Evolutionary conservation across 225 moss, liverwort and hornwort genomes (phyloP), one percentile per base, ranked within the genome.

Genomic region (Straminergon stramineum): DNA sequence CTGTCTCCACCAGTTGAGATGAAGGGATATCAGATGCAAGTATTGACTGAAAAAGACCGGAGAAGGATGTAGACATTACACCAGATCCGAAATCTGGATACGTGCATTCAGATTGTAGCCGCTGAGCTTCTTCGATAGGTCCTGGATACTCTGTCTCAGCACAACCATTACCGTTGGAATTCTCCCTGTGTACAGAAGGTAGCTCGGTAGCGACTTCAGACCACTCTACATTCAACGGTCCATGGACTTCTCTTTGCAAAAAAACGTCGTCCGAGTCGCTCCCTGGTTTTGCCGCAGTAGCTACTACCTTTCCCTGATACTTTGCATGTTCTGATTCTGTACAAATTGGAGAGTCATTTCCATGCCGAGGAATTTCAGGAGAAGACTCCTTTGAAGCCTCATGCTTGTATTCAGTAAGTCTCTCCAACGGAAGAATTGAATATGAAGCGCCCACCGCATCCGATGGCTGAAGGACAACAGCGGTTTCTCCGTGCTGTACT

Each of bases 21-120:
- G 90, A 84, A 89, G 84, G 81, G 82, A 32, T 86, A 61, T 94
- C 93, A 83, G 90, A n/a, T 84, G 89, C 81, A 88, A 90, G 81
- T 74, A 91, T 84, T 63, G 94, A 94, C 65, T 93, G 89, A 74
- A 94, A 91, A 88, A 93, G 92, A 88, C 86, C 89, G 73, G 93
- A 93, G 89, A 92, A 92, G 18, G 94, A 88, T 63, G 86, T 48
- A 41, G 90, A 89, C 76, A 85, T 17, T 64, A 11, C 82, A 81
- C 48, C 30, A 78, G 90, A 83, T 48, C 83, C 85, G n/a, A 81
- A 65, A 90, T 53, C 90, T 80, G 86, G 86, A 75, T 75, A 86
- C 64, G 83, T 64, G 30, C 73, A 82, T 88, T 82, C 87, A 89
- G 81, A 83, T 82, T 85, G 89, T 58, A 58, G 76, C 56, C 37